Base-by-base conservation (phyloP, 2,329 filamentous ascomycete species). In the Monilinia laxa region DNA sequence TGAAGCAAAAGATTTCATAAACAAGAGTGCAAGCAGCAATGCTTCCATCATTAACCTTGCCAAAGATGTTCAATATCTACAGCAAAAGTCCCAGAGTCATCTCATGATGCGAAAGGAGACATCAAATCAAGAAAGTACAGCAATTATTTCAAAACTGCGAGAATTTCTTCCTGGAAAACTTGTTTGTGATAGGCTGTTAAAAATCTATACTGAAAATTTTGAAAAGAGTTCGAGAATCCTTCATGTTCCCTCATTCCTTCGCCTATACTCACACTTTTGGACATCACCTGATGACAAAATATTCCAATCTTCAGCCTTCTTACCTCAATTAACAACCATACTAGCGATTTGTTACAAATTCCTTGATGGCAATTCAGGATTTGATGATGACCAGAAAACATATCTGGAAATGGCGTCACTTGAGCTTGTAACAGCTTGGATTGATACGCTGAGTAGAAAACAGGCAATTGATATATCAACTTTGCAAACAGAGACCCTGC, bases 221-320 rank as follows among this genome's bases (percentile, higher is more conserved):
- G 81, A 80, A 47, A 77, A 72, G 12, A 76, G 78, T 2, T 81
- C 81, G 65, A 77, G 79, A 25, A 77, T 83, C 51, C 67, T 83
- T 4, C 80, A 83, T 68, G 72, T 76, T 42, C 80, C 80, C 9
- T 78, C 76, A 0, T 82, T 83, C 67, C 77, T 78, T 75, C 73
- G 75, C 56, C 78, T 80, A 20, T 82, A 81, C 68, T 67, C 73
- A 7, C 68, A 65, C 0, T 79, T 82, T 69, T 82, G 80, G 80
- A 68, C 72, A 20, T 62, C 68, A 2, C 56, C 54, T 25, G 28
- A 62, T 40, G 67, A 35, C 14, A 65, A 38, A 35, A 42, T 40
- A 28, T 68, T 62, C 12, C 51, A 68, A 9, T 53, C 64, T 10
- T 60, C 55, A 42, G 20, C 56, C 45, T 68, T 68, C 35, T n/a